phyloP scores from a whole-genome alignment of 352 stramenopile genomes.

The Phytophthora sojae region DNA sequence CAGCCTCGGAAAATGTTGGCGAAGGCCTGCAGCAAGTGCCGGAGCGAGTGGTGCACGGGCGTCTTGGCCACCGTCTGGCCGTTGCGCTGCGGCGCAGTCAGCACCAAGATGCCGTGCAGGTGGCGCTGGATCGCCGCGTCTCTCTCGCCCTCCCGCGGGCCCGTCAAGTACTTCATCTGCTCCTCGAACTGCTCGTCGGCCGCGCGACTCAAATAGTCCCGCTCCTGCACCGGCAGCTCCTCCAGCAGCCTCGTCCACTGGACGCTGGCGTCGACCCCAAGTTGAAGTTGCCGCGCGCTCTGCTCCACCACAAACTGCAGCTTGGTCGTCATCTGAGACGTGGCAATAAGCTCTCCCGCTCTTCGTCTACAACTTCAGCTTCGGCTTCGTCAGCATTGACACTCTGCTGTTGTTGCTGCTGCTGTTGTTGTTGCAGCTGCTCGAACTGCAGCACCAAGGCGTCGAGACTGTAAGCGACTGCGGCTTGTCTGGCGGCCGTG shows the following conservation, averaged over 20 bases:
- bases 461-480: constrained; percentile 11
- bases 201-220: constrained; percentile 58
- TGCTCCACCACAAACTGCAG: constrained; percentile 48
- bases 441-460: constrained; percentile 36
- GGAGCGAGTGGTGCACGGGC: constrained; percentile 52
- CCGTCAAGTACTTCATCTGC: constrained; percentile 68
- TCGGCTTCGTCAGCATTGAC: no score
- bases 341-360: constrained; percentile 3
- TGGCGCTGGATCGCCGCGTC: constrained; percentile 47
- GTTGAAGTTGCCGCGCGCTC: constrained; percentile 39
- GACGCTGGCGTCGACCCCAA: constrained; percentile 9
- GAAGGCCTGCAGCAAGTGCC: constrained; percentile 60
- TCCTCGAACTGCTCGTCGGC: constrained; percentile 69
- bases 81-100: constrained; percentile 44
- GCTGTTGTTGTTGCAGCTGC: constrained; percentile 4
- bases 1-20: constrained; percentile 52
- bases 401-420: no score
- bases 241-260: constrained; percentile 54
- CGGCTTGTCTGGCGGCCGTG: constrained; percentile 8
- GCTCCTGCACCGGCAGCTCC: constrained; percentile 50
- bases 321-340: constrained; percentile 49
- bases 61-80: constrained; percentile 52
- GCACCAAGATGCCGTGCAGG: constrained; percentile 48
- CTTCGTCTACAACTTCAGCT: not conserved
- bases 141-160: constrained; percentile 38